A percentile compares a stretch with the other conserved stretches of the same genome.
These are phyloP conservation scores for Aspergillus sp. DNA, from an alignment of 2,329 filamentous ascomycete genomes.

Conservation along the genomic window DNA sequence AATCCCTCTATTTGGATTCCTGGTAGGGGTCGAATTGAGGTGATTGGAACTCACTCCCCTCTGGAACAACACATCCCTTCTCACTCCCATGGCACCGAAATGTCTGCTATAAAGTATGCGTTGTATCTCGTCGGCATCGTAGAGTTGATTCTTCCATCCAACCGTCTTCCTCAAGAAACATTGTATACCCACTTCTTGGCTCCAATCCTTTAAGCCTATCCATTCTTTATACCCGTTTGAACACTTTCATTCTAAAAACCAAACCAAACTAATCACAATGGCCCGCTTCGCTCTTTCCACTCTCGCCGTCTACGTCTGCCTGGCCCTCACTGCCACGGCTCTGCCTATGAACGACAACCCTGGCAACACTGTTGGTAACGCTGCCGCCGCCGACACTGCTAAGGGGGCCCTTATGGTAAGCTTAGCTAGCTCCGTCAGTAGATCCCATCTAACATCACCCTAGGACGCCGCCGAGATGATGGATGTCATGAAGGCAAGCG, in stretches of 20 bases:
- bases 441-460: background rate
- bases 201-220: slow-evolving; percentile 3
- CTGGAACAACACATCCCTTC: no score
- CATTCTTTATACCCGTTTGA: slow-evolving; percentile 7
- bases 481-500: slow-evolving; percentile 8
- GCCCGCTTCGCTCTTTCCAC: slow-evolving; percentile 26
- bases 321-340: slow-evolving; percentile 25
- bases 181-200: no score
- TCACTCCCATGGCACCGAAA: no score
- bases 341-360: slow-evolving; percentile 13
- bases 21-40: no score
- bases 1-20: no score
- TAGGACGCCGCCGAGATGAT: slow-evolving; percentile 15
- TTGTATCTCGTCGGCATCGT: no score
- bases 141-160: no score
- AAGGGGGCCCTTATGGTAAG: slow-evolving; percentile 14
- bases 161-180: background rate
- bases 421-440: background rate
- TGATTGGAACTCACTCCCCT: no score
- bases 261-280: slow-evolving; percentile 16
- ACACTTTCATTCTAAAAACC: background rate
- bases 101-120: no score
- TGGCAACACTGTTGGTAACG: no score
- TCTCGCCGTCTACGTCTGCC: slow-evolving; percentile 22
- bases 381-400: slow-evolving; percentile 5